A percentile compares a stretch with the other conserved stretches of the same genome.
phyloP scores from a whole-genome alignment of 2,329 filamentous ascomycete genomes.

The Scortechinia acanthostroma region DNA sequence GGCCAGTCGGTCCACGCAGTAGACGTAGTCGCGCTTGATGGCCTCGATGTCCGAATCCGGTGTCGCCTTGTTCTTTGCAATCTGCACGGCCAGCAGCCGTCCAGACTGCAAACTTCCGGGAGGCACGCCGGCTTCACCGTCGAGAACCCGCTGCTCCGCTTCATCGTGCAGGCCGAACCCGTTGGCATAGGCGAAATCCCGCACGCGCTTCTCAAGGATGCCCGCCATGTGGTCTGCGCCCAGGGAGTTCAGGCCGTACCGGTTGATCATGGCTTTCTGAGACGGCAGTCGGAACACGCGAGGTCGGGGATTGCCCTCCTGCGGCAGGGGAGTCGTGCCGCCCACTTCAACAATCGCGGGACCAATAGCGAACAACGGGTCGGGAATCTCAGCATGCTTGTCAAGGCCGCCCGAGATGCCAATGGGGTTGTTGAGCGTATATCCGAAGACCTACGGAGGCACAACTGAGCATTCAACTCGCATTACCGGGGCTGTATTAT shows the following conservation, averaged over 20 bases:
- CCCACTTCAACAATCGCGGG: constrained; percentile 86
- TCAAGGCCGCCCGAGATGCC: constrained; percentile 93
- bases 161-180: constrained; percentile 61
- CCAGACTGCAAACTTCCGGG: constrained; percentile 74
- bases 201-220: constrained; percentile 69
- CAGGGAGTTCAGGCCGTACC: constrained; percentile 88
- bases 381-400: constrained; percentile 85
- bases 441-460: constrained; percentile 59
- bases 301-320: constrained; percentile 79
- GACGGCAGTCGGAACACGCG: constrained; percentile 80
- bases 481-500: constrained; percentile 11
- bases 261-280: constrained; percentile 84
- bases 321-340: constrained; percentile 79
- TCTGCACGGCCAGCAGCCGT: constrained; percentile 78
- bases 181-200: constrained; percentile 65
- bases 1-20: constrained; percentile 75
- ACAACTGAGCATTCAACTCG: not conserved
- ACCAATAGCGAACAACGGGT: constrained; percentile 76
- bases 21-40: constrained; percentile 76
- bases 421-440: constrained; percentile 74
- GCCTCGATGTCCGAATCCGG: constrained; percentile 78
- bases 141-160: constrained; percentile 41
- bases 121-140: constrained; percentile 71
- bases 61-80: constrained; percentile 94
- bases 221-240: constrained; percentile 83